Conservation (phyloP, 305 asterid species). For the Fraxinus albicans region DNA sequence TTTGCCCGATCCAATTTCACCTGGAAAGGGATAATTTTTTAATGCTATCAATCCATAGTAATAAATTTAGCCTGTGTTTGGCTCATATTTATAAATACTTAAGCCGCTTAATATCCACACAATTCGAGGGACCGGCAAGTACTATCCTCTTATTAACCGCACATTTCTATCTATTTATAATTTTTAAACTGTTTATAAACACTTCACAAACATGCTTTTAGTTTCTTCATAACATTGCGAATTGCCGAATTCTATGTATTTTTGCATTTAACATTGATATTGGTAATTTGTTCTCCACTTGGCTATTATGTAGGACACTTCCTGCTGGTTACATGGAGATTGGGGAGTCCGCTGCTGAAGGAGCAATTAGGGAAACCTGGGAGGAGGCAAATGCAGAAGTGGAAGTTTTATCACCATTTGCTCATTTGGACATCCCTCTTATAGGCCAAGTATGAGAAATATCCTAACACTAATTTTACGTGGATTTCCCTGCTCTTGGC, state of each 20-base stretch:
- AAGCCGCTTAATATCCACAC: too few relatives aligned
- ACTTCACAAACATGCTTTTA: too few relatives aligned
- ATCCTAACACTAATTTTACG: conserved; percentile 11
- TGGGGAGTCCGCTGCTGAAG: conserved; percentile 93
- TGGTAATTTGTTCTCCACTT: background rate
- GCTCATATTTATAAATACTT: too few relatives aligned
- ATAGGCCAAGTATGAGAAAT: conserved; percentile 70
- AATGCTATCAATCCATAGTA: background rate
- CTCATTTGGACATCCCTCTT: conserved; percentile 91
- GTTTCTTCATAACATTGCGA: background rate
- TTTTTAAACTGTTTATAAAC: too few relatives aligned
- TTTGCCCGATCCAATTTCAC: conserved; percentile 7
- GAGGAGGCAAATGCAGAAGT: conserved; percentile 97
- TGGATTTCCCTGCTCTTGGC: background rate
- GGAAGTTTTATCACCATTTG: conserved; percentile 74
- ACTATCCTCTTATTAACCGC: too few relatives aligned
- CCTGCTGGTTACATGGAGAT: conserved; percentile 99
- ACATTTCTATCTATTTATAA: too few relatives aligned
- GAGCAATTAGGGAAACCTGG: conserved; percentile 89
- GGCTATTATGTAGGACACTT: conserved; percentile 67
- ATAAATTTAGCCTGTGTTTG: background rate
- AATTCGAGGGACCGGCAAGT: too few relatives aligned
- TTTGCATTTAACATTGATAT: background rate
- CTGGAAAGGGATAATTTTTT: background rate
- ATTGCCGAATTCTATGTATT: background rate